Conservation (phyloP, 1,284 basidiomycete species). For the Naganishia sp. region DNA sequence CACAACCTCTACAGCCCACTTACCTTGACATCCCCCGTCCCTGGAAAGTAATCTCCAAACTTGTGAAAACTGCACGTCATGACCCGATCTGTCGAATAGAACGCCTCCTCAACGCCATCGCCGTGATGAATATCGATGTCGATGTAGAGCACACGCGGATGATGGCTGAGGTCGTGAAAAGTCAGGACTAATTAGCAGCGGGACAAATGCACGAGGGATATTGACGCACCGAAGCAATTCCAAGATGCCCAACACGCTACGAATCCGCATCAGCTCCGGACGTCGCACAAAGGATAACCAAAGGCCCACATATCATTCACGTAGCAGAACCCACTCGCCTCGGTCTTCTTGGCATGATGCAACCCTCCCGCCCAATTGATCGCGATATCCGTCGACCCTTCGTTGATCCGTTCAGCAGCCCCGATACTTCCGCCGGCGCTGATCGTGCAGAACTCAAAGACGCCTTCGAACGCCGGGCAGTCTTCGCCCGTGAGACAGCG, state of each 20-base stretch:
- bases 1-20: constrained; percentile 23
- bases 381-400: constrained; percentile 82
- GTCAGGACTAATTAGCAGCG: neutral
- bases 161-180: constrained; percentile 49
- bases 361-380: constrained; percentile 98
- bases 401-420: constrained; percentile 78
- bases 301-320: constrained; percentile 71
- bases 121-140: constrained; percentile 99
- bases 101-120: constrained; percentile 97
- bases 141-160: constrained; percentile 89
- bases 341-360: constrained; percentile 96
- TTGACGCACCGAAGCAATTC: constrained; percentile 70
- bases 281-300: too few relatives aligned
- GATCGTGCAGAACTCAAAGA: constrained; percentile 96
- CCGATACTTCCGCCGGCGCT: constrained; percentile 90
- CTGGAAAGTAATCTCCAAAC: constrained; percentile 96
- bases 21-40: constrained; percentile 74
- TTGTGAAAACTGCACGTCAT: constrained; percentile 97
- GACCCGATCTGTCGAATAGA: constrained; percentile 95
- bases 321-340: constrained; percentile 96
- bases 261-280: neutral
- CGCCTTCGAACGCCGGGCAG: constrained; percentile 92
- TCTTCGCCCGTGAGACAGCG: constrained; percentile 89
- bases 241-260: constrained; percentile 82
- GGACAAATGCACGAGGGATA: neutral